Evolutionary conservation across 1,284 basidiomycete species (phyloP), one percentile per base, ranked within the genome.

Genomic region (Cutaneotrichosporon sp.): DNA sequence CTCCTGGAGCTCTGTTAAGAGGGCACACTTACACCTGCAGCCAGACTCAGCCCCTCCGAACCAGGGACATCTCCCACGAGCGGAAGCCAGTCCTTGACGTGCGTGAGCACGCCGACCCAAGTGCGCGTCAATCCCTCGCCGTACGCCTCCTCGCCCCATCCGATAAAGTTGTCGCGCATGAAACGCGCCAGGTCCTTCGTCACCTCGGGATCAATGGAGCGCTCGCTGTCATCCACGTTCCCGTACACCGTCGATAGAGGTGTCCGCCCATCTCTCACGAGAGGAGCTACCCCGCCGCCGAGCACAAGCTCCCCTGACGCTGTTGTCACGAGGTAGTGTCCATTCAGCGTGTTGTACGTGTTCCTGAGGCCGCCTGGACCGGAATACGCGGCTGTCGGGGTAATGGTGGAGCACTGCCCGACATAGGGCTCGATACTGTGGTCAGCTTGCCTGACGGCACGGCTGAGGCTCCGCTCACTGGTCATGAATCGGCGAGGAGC

Each of bases 31-130:
- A 54, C 57, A 14, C 57, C 54, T 6, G 53, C 60, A 34, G 50
- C 59, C 29, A 64, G n/a, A 17, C 20, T 59, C 33, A 68, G 39
- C 10, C 61, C 63, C 11, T 52, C 27, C 11, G 47, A 55, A 14
- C 53, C 60, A 14, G 66, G 66, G 3, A 66, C 58, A 5, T 47
- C 49, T 10, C 66, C 66, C 14, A 66, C 61, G 11, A 68, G 47
- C 3, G 64, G 66, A 0, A 68, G 49, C 47, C 39, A 47, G 51
- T 66, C 64, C 47, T 50, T 59, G 26, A 57, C 56, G 11, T 37
- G 22, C 12, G 51, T 52, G 35, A 63, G 46, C 51, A 66, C 61
- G 22, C 64, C 64, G 17, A 59, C 50, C 64, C 64, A 66, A 5
- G 48, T 49, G 10, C 62, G 56, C 3, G 52, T 57, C 10, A 59